Conservation (phyloP, 305 asterid genomes). For the Fraxinus sp. region DNA sequence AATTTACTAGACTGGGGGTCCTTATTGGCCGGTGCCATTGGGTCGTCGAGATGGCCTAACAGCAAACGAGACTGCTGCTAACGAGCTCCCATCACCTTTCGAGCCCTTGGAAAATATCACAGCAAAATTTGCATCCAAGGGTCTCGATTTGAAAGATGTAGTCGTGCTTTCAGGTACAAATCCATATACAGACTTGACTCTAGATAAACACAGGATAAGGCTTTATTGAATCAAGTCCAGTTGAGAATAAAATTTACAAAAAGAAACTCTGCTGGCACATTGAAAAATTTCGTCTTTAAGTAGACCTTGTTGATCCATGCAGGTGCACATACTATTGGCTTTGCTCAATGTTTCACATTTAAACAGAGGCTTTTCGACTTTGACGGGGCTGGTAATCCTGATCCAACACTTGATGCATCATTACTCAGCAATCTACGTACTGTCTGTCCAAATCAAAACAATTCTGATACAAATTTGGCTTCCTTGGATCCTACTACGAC, state of each 20-base stretch:
- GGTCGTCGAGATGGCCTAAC: slow-evolving; percentile 78
- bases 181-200: background rate
- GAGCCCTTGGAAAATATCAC: slow-evolving; percentile 61
- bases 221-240: background rate
- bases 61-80: slow-evolving; percentile 59
- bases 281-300: background rate
- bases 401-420: slow-evolving; percentile 50
- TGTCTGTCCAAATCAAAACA: slow-evolving; percentile 45
- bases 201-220: background rate
- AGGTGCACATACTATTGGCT: slow-evolving; percentile 73
- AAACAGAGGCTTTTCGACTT: slow-evolving; percentile 62
- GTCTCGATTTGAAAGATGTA: slow-evolving; percentile 62
- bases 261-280: background rate
- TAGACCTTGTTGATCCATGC: slow-evolving; percentile 13
- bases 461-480: slow-evolving; percentile 53
- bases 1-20: slow-evolving; percentile 56
- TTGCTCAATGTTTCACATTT: slow-evolving; percentile 69
- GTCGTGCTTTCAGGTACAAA: slow-evolving; percentile 67
- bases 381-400: slow-evolving; percentile 78
- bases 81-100: slow-evolving; percentile 68
- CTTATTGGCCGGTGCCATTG: slow-evolving; percentile 50
- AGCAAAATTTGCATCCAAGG: slow-evolving; percentile 54
- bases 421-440: slow-evolving; percentile 39
- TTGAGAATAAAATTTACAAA: background rate
- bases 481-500: slow-evolving; percentile 44